Base-by-base conservation (phyloP, 1,284 basidiomycete species). In the Paramarasmius palmivorus region DNA sequence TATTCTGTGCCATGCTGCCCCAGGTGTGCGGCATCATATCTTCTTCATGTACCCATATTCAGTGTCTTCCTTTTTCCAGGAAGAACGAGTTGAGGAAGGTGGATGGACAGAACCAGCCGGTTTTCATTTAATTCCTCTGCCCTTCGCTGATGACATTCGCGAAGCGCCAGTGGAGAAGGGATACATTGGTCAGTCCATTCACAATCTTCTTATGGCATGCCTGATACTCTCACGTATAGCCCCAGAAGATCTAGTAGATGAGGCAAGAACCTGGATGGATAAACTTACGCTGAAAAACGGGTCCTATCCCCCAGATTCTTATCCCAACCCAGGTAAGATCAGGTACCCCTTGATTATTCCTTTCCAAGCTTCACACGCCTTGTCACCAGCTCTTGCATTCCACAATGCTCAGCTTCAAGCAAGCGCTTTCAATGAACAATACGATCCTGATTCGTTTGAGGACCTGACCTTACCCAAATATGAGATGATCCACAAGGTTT, bases 61-160 rank as follows among this genome's bases (percentile, higher is more conserved):
- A 10, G 56, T 50, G 49, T 46, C 41, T 45, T 52, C 37, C 44
- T 63, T 15, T 8, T 19, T 23, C 17, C 29, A 92, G 82, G 87
- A 85, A 58, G 93, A 96, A 68, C 81, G 81, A 32, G 72, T 77
- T 34, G 85, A 88, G 46, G 83, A 88, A 40, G 83, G 79, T 7
- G 92, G 91, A 1, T 88, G 93, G 80, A 78, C 81, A 38, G 85
- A 90, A 49, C 93, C 96, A 19, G 86, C 92, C 0, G 97, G 97
- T 1, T 92, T 99, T 68, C 93, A 98, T 71, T 76, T 98, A 49
- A 90, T 98, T 56, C 86, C 88, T 9, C 71, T 98, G 22, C 95
- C 96, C 0, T 99, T 91, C 65, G 90, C 92, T 6, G 96, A 99
- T 65, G 97, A 99, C 64, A 88, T 99, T 47, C 86, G 96, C 44